These are phyloP conservation scores for Drechmeria coniospora DNA, from an alignment of 2,329 filamentous ascomycete species.

Conservation along the genomic window DNA sequence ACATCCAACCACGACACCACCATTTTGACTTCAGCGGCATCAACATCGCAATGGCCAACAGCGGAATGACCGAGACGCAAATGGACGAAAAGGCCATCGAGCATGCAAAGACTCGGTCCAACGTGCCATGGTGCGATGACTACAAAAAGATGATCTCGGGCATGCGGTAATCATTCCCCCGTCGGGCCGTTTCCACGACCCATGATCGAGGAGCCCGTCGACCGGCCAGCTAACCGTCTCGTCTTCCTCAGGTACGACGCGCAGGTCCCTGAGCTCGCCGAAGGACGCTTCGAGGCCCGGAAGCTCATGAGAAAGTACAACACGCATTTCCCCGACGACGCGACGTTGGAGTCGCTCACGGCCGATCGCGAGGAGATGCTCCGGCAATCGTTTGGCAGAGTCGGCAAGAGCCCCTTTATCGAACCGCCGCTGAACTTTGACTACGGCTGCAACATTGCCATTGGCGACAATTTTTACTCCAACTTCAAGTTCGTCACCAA, in stretches of 20 bases:
- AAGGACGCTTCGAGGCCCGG: slow-evolving; percentile 37
- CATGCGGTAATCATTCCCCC: slow-evolving; percentile 31
- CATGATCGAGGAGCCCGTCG: too few relatives aligned
- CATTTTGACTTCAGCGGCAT: neutral
- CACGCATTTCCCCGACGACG: slow-evolving; percentile 33
- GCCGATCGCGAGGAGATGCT: slow-evolving; percentile 30
- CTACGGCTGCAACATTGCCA: slow-evolving; percentile 49
- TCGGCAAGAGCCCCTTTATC: slow-evolving; percentile 38
- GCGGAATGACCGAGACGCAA: slow-evolving; percentile 11
- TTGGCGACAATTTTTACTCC: slow-evolving; percentile 48
- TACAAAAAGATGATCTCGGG: slow-evolving; percentile 52
- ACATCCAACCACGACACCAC: neutral
- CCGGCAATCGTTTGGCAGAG: slow-evolving; percentile 28
- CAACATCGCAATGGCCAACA: neutral
- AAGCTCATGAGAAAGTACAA: slow-evolving; percentile 43
- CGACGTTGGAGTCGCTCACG: slow-evolving; percentile 21
- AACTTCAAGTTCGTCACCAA: slow-evolving; percentile 24
- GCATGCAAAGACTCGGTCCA: slow-evolving; percentile 29
- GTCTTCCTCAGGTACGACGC: slow-evolving; percentile 29
- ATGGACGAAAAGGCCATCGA: slow-evolving; percentile 28
- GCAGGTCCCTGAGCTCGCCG: slow-evolving; percentile 29
- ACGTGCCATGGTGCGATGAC: slow-evolving; percentile 41
- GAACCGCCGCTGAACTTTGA: slow-evolving; percentile 48
- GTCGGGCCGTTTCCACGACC: too few relatives aligned
- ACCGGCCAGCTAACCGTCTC: neutral